phyloP scores from a whole-genome alignment of 2,329 filamentous ascomycete genomes.

The Cordyceps farinosa region DNA sequence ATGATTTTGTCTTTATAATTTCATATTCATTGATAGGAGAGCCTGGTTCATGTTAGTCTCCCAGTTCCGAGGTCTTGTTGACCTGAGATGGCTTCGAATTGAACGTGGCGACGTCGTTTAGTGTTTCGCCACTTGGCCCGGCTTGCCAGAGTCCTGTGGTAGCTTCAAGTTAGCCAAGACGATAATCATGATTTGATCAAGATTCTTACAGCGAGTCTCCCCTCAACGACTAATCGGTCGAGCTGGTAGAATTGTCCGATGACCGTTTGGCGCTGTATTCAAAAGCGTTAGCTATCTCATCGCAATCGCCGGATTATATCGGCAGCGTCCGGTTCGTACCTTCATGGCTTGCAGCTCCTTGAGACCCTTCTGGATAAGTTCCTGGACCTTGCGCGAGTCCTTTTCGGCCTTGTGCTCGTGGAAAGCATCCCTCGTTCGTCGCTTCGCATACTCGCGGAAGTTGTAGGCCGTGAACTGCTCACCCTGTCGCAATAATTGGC shows the following conservation, averaged over 20 bases:
- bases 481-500: slow-evolving; percentile 82
- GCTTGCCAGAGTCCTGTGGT: slow-evolving; percentile 68
- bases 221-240: slow-evolving; percentile 88
- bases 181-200: not conserved
- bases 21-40: not conserved
- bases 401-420: slow-evolving; percentile 70
- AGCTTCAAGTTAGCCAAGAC: slow-evolving; percentile 29
- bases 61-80: not conserved
- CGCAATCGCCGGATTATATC: not conserved
- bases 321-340: slow-evolving; percentile 49
- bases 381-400: slow-evolving; percentile 76
- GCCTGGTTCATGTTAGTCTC: not conserved
- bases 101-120: slow-evolving; percentile 72
- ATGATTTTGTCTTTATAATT: not conserved
- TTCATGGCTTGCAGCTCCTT: slow-evolving; percentile 87
- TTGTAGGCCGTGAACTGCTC: slow-evolving; percentile 91
- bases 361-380: slow-evolving; percentile 82
- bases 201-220: slow-evolving; percentile 68
- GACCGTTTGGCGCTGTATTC: slow-evolving; percentile 78
- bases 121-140: slow-evolving; percentile 66
- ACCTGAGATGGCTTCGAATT: not conserved
- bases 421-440: slow-evolving; percentile 88
- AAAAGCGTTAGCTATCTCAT: slow-evolving; percentile 15
- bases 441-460: slow-evolving; percentile 93
- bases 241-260: slow-evolving; percentile 94